A percentile compares a stretch with the other conserved stretches of the same genome.
Evolutionary conservation across 1,284 basidiomycete genomes (phyloP).

Genomic region (Gastroboletus turbinatus): DNA sequence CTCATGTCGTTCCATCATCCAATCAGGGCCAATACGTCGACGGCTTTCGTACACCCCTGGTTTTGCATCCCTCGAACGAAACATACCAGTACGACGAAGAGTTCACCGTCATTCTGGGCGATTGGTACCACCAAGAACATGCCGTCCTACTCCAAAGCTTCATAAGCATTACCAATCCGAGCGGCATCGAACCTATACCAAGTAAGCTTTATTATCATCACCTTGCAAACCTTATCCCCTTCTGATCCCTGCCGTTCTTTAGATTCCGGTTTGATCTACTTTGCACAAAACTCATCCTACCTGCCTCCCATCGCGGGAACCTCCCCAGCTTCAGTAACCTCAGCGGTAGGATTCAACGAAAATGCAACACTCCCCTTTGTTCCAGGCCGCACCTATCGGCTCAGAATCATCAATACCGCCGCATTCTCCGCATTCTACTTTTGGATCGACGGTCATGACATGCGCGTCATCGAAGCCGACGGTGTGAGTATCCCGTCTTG

Average conservation of each 20-base stretch:
- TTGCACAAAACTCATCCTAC: constrained; percentile 73
- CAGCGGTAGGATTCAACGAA: constrained; percentile 77
- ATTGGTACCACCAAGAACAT: constrained; percentile 87
- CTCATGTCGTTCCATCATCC: background rate
- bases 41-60: constrained; percentile 75
- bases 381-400: constrained; percentile 78
- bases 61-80: constrained; percentile 70
- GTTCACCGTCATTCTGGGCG: constrained; percentile 80
- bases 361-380: constrained; percentile 84
- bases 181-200: constrained; percentile 87
- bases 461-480: constrained; percentile 88
- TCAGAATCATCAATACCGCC: constrained; percentile 78
- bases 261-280: constrained; percentile 87
- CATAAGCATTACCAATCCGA: constrained; percentile 74
- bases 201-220: constrained; percentile 38
- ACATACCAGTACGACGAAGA: constrained; percentile 85
- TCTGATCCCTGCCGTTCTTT: background rate
- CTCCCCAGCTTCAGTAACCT: constrained; percentile 46
- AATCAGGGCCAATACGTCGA: constrained; percentile 83
- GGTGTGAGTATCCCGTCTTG: constrained; percentile 52
- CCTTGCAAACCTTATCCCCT: background rate
- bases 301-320: constrained; percentile 57
- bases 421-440: constrained; percentile 78
- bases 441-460: constrained; percentile 90
- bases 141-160: constrained; percentile 65